These are phyloP conservation scores for Vitis cinerea DNA, from an alignment of 164 flowering plant species.

Conservation along the genomic window DNA sequence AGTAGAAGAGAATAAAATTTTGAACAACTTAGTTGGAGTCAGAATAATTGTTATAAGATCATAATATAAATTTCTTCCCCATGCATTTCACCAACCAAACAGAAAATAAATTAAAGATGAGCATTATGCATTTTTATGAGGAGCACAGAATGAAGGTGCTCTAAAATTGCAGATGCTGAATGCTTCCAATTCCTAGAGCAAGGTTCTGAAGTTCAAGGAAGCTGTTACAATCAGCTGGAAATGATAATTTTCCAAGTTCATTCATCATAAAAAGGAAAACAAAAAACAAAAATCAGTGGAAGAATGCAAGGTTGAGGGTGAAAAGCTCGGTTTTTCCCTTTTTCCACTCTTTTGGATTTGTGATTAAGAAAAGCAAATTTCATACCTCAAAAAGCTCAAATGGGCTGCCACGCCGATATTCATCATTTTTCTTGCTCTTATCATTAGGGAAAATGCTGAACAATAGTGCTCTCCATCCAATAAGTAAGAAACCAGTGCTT, in stretches of 20 bases:
- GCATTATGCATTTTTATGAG: too few species aligned
- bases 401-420: constrained; percentile 75
- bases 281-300: too few species aligned
- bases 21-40: too few species aligned
- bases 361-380: neutral
- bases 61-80: too few species aligned
- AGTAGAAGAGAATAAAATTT: too few species aligned
- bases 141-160: too few species aligned
- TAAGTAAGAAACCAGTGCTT: constrained; percentile 75
- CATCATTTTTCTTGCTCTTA: constrained; percentile 61
- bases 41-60: too few species aligned
- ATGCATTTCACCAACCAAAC: too few species aligned
- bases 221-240: neutral
- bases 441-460: constrained; percentile 46
- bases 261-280: too few species aligned
- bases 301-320: neutral
- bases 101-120: too few species aligned
- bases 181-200: too few species aligned
- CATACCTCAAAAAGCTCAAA: constrained; percentile 94
- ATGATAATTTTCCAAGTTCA: constrained; percentile 1
- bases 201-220: neutral
- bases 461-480: constrained; percentile 84
- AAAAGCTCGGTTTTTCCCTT: neutral
- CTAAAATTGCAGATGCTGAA: too few species aligned
- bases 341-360: neutral